A percentile compares a stretch with the other conserved stretches of the same genome.
Evolutionary conservation across 129 eudicot species (phyloP).

Genomic region (Kitagawia praeruptora): DNA sequence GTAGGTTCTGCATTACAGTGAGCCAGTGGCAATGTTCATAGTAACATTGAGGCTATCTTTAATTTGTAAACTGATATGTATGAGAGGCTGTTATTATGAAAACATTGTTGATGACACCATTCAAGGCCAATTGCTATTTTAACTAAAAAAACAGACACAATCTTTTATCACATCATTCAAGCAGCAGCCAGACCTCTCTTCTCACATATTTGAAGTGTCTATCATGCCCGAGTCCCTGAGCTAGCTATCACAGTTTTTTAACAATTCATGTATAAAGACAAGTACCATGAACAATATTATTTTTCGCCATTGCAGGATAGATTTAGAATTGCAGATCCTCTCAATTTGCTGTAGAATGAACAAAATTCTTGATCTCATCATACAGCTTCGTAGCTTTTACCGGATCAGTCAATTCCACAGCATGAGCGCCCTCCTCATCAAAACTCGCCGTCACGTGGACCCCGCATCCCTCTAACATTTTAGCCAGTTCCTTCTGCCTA

Average conservation of each 20-base stretch:
- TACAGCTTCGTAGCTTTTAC: constrained; percentile 30
- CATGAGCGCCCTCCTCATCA: constrained; percentile 53
- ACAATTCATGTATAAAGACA: neutral
- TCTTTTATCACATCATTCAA: neutral
- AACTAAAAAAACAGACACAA: neutral
- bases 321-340: neutral
- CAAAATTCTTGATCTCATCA: constrained; percentile 33
- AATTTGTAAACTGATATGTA: neutral
- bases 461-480: constrained; percentile 50
- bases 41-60: too few species aligned
- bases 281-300: neutral
- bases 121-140: neutral
- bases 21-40: too few species aligned
- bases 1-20: neutral
- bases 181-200: neutral
- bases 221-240: neutral
- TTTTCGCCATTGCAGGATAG: neutral
- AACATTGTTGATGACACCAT: neutral
- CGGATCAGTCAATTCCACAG: constrained; percentile 43
- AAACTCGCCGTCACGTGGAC: constrained; percentile 41
- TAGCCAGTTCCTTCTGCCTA: constrained; percentile 41
- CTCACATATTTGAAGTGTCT: neutral
- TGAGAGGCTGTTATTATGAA: neutral
- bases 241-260: too few species aligned
- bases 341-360: constrained; percentile 11